Percentiles rank a stretch among this genome's conserved stretches.
Evolutionary conservation across 208 protist species (phyloP).

Genomic region (Trypanosoma mega): DNA sequence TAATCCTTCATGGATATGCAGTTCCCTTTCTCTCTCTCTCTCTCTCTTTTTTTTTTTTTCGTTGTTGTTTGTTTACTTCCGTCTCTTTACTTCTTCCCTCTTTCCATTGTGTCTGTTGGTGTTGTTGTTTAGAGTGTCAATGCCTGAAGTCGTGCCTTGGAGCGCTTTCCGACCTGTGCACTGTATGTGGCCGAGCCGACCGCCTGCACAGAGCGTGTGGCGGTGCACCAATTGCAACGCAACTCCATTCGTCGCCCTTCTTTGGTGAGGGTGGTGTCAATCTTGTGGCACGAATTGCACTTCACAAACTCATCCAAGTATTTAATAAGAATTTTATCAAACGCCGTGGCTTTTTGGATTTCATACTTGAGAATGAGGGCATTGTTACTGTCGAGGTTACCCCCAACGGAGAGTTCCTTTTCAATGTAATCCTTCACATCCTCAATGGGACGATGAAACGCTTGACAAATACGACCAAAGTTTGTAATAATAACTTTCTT

Average conservation of each 20-base stretch:
- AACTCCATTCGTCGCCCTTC: conserved; percentile 70
- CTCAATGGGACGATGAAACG: conserved; percentile 80
- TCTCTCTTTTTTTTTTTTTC: conserved; percentile 11
- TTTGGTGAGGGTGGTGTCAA: conserved; percentile 87
- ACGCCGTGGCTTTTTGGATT: conserved; percentile 77
- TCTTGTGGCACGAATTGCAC: conserved; percentile 87
- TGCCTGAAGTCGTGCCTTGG: conserved; percentile 51
- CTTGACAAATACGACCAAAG: conserved; percentile 89
- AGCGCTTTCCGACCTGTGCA: conserved; percentile 80
- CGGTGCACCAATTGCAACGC: conserved; percentile 77
- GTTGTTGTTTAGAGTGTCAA: conserved; percentile 45
- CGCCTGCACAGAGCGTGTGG: conserved; percentile 72
- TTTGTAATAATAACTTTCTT: conserved; percentile 92
- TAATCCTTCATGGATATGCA: too few relatives aligned
- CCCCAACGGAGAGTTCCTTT: conserved; percentile 86
- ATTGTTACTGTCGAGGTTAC: conserved; percentile 83
- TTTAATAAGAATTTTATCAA: conserved; percentile 79
- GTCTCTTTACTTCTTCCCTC: not conserved
- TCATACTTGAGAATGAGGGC: conserved; percentile 90
- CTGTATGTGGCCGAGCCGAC: conserved; percentile 64
- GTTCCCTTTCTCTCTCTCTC: too few relatives aligned
- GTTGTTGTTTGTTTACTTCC: not conserved
- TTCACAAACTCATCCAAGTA: conserved; percentile 92
- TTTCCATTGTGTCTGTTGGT: too few relatives aligned
- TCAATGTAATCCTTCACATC: conserved; percentile 91